Conservation (phyloP, 1,284 basidiomycete species). For the Papiliotrema fonsecae region DNA sequence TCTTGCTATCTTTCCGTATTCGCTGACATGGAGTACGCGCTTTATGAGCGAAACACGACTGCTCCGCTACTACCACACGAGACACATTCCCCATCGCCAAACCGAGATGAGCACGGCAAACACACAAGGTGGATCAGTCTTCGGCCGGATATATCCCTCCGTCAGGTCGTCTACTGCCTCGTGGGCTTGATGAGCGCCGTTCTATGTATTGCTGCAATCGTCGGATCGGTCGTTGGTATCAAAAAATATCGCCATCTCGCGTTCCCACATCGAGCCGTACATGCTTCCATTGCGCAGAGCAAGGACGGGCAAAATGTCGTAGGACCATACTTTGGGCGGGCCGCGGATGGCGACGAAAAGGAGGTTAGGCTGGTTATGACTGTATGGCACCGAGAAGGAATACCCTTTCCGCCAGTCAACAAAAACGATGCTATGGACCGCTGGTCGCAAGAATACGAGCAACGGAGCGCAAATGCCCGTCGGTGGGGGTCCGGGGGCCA, state of each 20-base stretch:
- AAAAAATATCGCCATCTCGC: neutral
- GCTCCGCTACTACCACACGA: neutral
- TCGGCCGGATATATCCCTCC: neutral
- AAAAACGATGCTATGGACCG: neutral
- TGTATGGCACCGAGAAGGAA: neutral
- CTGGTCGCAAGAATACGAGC: neutral
- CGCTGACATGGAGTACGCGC: neutral
- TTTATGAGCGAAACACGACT: neutral
- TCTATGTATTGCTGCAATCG: neutral
- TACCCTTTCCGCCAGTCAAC: neutral
- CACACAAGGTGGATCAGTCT: neutral
- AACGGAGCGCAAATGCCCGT: too few relatives aligned
- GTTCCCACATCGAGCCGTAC: conserved; percentile 6
- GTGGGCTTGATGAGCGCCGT: neutral
- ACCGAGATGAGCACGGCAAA: neutral
- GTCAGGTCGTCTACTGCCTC: neutral
- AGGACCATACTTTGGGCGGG: neutral
- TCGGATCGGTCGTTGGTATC: neutral
- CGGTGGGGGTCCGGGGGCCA: neutral
- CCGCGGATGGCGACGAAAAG: neutral
- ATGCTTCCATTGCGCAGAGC: neutral
- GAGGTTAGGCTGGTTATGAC: neutral
- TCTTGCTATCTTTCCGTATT: too few relatives aligned
- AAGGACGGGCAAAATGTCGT: neutral
- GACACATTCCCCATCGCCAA: neutral